phyloP scores from a whole-genome alignment of 371 early-diverging fungal species.

The Blakeslea trispora region DNA sequence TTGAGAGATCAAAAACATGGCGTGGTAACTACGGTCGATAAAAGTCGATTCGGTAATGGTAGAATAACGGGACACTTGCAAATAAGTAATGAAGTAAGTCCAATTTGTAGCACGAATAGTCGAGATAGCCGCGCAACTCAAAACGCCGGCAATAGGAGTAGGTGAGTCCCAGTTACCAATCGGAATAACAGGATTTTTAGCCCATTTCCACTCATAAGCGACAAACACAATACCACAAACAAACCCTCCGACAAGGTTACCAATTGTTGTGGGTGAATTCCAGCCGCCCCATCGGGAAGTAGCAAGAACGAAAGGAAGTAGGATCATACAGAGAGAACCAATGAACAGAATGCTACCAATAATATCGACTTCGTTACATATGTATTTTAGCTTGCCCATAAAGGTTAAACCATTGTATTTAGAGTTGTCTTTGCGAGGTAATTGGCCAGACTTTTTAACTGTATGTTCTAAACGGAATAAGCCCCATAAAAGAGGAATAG shows the following conservation, averaged over 20 bases:
- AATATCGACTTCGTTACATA: conserved; percentile 46
- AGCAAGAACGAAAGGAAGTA: conserved; percentile 50
- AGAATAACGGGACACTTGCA: conserved; percentile 45
- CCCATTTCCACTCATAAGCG: conserved; percentile 52
- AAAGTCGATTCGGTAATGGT: conserved; percentile 28
- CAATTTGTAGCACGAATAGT: conserved; percentile 44
- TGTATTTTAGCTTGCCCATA: conserved; percentile 20
- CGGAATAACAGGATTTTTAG: conserved; percentile 50
- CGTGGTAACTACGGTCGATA: conserved; percentile 43
- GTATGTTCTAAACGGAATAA: conserved; percentile 20
- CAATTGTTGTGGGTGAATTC: conserved; percentile 25
- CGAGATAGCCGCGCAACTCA: conserved; percentile 44
- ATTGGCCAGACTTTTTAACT: conserved; percentile 16
- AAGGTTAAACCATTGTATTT: background rate
- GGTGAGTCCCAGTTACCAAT: conserved; percentile 42
- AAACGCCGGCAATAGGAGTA: conserved; percentile 49
- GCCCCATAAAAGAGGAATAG: conserved; percentile 21
- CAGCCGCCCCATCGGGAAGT: conserved; percentile 45
- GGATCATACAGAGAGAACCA: conserved; percentile 37
- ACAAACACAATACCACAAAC: conserved; percentile 30
- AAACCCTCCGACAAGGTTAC: conserved; percentile 27
- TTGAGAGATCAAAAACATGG: conserved; percentile 36
- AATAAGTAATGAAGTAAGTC: conserved; percentile 43
- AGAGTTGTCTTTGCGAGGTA: conserved; percentile 7
- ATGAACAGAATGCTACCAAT: conserved; percentile 46